Evolutionary conservation across 805 yeast species (phyloP), one percentile per base, ranked within the genome.

Genomic region (Saturnispora hagleri): DNA sequence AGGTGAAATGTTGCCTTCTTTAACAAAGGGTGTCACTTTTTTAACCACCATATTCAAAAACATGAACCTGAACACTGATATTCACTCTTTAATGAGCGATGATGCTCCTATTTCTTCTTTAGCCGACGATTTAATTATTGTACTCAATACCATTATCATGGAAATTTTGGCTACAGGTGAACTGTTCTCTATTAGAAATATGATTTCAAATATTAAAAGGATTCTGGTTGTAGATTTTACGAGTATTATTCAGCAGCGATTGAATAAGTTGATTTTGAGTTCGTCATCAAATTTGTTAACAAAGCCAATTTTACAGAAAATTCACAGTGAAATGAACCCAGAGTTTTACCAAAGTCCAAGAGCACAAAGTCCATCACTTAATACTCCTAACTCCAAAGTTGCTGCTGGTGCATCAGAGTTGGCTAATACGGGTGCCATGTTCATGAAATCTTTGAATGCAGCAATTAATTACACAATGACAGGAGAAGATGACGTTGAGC

Each of bases 81-180:
- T 59, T 22, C 48, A 54, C 13, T 56, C 64, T 2, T 44, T 63
- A 4, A 62, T 71, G 34, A 80, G 82, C 2, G 81, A 78, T 41
- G 81, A 76, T 31, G 72, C 82, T 5, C 91, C 90, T 2, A 79
- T 85, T 4, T 80, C 95, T 0, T 88, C 97, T 0, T 82, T 88
- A 22, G 80, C 90, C 24, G 99, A 93, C 60, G 99, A 93, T 63
- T 70, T 87, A 34, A 77, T 88, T 27, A 73, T 89, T 58, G 80
- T 89, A 8, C 69, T 90, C 44, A 85, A 87, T 60, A 79, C 81
- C 36, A 74, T 86, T 17, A 64, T 89, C 35, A 69, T 81, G 24
- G 84, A 83, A 53, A 73, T 82, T 1, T 71, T 89, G 12, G 83
- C 86, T 44, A 78, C 95, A 0, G 95, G 95, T 0, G 85, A 86